These are phyloP conservation scores for Fusarium nanum DNA, from an alignment of 2,329 filamentous ascomycete species.

Conservation along the genomic window DNA sequence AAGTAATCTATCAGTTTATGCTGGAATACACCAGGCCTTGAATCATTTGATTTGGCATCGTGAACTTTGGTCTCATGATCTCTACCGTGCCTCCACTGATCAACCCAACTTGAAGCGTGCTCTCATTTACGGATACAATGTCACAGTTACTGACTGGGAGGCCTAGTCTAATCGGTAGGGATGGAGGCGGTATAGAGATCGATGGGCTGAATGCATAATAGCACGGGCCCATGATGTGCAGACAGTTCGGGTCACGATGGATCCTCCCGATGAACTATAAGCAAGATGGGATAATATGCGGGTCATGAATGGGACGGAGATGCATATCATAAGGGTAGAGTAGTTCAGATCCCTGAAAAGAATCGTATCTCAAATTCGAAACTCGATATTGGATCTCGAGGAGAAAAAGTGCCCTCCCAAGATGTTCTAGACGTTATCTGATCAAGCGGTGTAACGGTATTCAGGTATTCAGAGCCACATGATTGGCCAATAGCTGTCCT, in stretches of 20 bases:
- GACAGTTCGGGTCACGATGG: conserved; percentile 17
- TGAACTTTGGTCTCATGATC: background rate
- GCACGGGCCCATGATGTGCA: conserved; percentile 32
- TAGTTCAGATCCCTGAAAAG: conserved; percentile 8
- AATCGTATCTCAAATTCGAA: background rate
- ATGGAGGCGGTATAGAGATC: conserved; percentile 7
- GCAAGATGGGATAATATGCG: conserved; percentile 26
- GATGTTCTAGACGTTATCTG: background rate
- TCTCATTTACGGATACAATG: background rate
- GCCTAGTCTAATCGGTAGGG: background rate
- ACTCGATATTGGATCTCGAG: background rate
- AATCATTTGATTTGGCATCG: background rate
- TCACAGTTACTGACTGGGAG: background rate
- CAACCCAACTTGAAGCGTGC: background rate
- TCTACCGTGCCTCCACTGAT: background rate
- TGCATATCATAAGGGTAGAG: conserved; percentile 20
- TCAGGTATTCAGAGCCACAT: conserved; percentile 1
- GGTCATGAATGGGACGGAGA: conserved; percentile 10
- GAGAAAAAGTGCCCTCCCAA: background rate
- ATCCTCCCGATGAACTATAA: conserved; percentile 26
- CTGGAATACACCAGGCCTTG: background rate
- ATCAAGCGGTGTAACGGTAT: conserved; percentile 26
- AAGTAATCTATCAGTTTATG: background rate
- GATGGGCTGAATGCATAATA: conserved; percentile 18
- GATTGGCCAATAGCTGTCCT: conserved; percentile 13